A percentile compares a stretch with the other conserved stretches of the same genome.
These are phyloP conservation scores for Dictyostelium citrinum DNA, from an alignment of 78 protist genomes.

Conservation along the genomic window DNA sequence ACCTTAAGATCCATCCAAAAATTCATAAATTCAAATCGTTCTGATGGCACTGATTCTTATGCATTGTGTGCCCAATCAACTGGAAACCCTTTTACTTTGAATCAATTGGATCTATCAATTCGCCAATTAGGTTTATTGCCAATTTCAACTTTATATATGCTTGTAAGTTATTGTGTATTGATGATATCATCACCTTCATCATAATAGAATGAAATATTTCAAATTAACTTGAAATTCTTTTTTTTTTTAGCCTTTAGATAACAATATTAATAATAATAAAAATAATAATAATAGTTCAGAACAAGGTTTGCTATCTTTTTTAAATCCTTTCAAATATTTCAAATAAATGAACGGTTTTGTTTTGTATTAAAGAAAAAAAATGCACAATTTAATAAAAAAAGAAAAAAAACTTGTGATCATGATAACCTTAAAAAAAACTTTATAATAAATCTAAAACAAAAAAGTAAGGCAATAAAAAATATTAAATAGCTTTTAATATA, in stretches of 20 bases:
- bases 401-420: no score
- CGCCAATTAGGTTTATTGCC: not conserved
- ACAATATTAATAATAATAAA: not conserved
- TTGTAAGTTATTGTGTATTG: not conserved
- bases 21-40: not conserved
- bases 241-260: not conserved
- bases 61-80: not conserved
- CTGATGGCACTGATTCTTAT: slow-evolving; percentile 10
- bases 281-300: not conserved
- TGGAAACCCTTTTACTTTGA: not conserved
- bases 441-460: no score
- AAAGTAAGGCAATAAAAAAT: no score
- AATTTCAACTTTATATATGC: not conserved
- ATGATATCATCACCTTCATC: not conserved
- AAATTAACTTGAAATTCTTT: not conserved
- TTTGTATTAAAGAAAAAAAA: no score
- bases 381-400: no score
- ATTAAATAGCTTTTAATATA: no score
- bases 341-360: no score
- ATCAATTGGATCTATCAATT: not conserved
- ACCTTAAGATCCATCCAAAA: not conserved
- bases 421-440: no score
- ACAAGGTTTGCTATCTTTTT: not conserved
- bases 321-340: slow-evolving; percentile 17
- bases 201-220: not conserved